Conservation (phyloP, 169 alveolate species). For the Plasmodium inui region DNA sequence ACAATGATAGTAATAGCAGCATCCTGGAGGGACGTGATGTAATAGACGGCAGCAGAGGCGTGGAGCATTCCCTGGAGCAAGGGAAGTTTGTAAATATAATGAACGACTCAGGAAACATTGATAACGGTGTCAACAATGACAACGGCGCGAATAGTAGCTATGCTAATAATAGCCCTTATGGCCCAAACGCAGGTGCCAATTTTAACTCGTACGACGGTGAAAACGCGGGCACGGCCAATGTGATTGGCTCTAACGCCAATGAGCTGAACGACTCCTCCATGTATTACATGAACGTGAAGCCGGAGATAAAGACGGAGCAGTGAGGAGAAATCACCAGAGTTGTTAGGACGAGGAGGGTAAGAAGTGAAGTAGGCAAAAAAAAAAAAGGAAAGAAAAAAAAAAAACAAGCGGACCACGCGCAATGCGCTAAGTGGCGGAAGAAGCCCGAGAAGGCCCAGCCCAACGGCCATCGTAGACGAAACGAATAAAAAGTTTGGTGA, state of each 20-base stretch:
- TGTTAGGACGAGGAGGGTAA: not conserved
- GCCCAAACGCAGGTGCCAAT: slow-evolving; percentile 8
- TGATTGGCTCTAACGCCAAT: not conserved
- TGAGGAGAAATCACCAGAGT: not conserved
- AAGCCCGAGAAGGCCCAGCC: not conserved
- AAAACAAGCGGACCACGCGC: not conserved
- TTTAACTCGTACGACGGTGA: slow-evolving; percentile 26
- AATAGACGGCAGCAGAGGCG: not conserved
- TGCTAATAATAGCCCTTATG: slow-evolving; percentile 24
- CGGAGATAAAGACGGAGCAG: slow-evolving; percentile 60
- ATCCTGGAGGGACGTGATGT: not conserved
- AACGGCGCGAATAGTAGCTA: not conserved
- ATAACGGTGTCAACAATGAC: not conserved
- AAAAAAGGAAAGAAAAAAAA: not conserved
- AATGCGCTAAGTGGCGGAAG: not conserved
- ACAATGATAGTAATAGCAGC: not conserved
- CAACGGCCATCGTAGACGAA: not conserved
- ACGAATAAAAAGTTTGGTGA: not conserved
- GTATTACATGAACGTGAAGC: slow-evolving; percentile 37
- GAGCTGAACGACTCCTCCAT: slow-evolving; percentile 29
- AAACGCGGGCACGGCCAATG: slow-evolving; percentile 3
- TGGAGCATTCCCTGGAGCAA: not conserved
- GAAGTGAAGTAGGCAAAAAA: not conserved
- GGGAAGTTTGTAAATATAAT: slow-evolving; percentile 3
- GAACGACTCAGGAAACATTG: not conserved